Evolutionary conservation across 2,329 filamentous ascomycete species (phyloP), one percentile per base, ranked within the genome.

Genomic region (Paracoccidioides lutzii): DNA sequence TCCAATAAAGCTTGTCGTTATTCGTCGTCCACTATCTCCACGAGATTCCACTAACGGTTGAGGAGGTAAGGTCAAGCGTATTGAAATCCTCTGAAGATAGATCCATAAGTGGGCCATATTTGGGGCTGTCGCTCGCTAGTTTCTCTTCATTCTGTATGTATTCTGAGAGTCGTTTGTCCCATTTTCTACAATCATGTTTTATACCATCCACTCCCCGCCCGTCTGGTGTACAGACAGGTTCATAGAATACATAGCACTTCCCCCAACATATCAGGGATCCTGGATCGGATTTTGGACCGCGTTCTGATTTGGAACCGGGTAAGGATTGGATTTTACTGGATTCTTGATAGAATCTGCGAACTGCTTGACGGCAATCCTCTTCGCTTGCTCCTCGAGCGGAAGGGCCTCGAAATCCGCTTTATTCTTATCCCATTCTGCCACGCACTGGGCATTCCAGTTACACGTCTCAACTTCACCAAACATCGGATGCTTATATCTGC

Each of bases 381-480:
- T 73, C 54, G 78, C 77, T 67, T 84, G 79, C 62, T 86, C 81
- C 50, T 82, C 79, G 6, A 79, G 76, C 0, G 78, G 68, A 5
- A 86, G 69, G 32, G 73, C 73, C 5, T 81, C 78, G 67, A 83
- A 87, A 22, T 75, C 76, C 2, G 78, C 79, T 0, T 80, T 80
- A 61, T 85, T 78, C 59, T 77, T 75, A 60, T 87, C 84, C 84
- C 84, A 88, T 61, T 77, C 71, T 32, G 71, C 73, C 9, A 87
- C 81, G 61, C 84, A 87, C 4, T 81, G 78, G 4, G 72, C 67
- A 45, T 82, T 76, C 84, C 84, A 87, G 64, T 87, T 87, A 69
- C 84, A 87, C 60, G 77, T 74, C 66, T 87, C 84, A 0, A 87
- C 83, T 67, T 85, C 81, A 5, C 82, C 84, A 63, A 83, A 86